phyloP scores from a whole-genome alignment of 2,329 filamentous ascomycete genomes.

The Cladophialophora exuberans region DNA sequence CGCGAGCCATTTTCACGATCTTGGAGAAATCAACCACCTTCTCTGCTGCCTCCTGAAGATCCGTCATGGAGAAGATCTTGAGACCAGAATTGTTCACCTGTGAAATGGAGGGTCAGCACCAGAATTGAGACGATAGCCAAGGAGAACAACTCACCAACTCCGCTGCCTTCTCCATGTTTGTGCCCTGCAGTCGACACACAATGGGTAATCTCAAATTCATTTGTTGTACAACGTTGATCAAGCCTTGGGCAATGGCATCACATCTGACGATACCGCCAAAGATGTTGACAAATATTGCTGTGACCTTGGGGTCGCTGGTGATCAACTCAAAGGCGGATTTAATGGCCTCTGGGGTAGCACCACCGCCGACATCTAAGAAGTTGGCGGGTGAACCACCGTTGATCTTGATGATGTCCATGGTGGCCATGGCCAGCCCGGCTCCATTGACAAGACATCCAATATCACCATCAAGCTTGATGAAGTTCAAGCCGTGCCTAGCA shows the following conservation, averaged over 20 bases:
- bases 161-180: slow-evolving; percentile 95
- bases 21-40: slow-evolving; percentile 99
- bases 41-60: slow-evolving; percentile 95
- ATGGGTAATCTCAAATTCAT: slow-evolving; percentile 97
- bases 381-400: slow-evolving; percentile 96
- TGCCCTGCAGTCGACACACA: slow-evolving; percentile 95
- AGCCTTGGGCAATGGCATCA: slow-evolving; percentile 92
- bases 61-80: slow-evolving; percentile 99
- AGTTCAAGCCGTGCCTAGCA: slow-evolving; percentile 76
- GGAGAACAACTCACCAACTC: slow-evolving; percentile 62
- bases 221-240: slow-evolving; percentile 91
- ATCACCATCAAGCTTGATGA: slow-evolving; percentile 99
- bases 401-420: slow-evolving; percentile 99
- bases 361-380: slow-evolving; percentile 98
- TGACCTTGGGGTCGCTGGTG: slow-evolving; percentile 96
- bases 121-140: neutral
- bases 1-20: slow-evolving; percentile 97
- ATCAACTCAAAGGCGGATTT: slow-evolving; percentile 98
- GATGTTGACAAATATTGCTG: slow-evolving; percentile 99
- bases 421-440: slow-evolving; percentile 98
- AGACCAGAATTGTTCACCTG: slow-evolving; percentile 93
- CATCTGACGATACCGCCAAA: slow-evolving; percentile 98
- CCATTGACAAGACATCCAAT: slow-evolving; percentile 96
- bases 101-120: neutral
- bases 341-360: slow-evolving; percentile 95